A percentile compares a stretch with the other conserved stretches of the same genome.
Evolutionary conservation across 805 yeast genomes (phyloP).

Genomic region (Candida suzukii): DNA sequence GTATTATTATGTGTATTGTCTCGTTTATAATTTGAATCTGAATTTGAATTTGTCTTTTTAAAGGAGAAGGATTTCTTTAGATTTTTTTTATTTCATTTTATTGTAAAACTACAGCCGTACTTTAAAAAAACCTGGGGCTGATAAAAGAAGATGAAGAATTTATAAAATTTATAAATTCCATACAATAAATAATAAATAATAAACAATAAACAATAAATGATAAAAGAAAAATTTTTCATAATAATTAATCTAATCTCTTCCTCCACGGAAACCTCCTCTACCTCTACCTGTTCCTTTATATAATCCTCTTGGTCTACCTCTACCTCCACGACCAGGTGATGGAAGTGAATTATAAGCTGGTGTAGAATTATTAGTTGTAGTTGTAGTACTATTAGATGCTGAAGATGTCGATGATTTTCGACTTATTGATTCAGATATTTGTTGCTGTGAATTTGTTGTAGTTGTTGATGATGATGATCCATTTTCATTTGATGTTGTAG

Average conservation of each 20-base stretch:
- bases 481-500: neutral
- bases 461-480: neutral
- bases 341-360: neutral
- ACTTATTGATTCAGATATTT: neutral
- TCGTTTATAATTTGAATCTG: too few relatives aligned
- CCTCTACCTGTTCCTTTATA: conserved; percentile 11
- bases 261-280: conserved; percentile 8
- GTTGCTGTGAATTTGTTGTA: neutral
- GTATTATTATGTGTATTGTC: too few relatives aligned
- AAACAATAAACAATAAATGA: too few relatives aligned
- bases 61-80: too few relatives aligned
- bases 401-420: conserved; percentile 1
- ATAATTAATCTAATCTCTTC: neutral
- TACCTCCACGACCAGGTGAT: conserved; percentile 1
- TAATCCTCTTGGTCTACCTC: conserved; percentile 5
- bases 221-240: neutral
- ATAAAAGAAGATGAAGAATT: too few relatives aligned
- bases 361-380: too few relatives aligned
- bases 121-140: too few relatives aligned
- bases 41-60: too few relatives aligned
- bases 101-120: too few relatives aligned
- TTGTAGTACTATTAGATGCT: neutral
- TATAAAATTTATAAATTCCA: too few relatives aligned
- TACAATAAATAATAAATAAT: too few relatives aligned
- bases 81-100: too few relatives aligned